Percentiles rank a stretch among this genome's conserved stretches.
phyloP scores from a whole-genome alignment of 73 alveolate species.

The Blepharisma japonicum region DNA sequence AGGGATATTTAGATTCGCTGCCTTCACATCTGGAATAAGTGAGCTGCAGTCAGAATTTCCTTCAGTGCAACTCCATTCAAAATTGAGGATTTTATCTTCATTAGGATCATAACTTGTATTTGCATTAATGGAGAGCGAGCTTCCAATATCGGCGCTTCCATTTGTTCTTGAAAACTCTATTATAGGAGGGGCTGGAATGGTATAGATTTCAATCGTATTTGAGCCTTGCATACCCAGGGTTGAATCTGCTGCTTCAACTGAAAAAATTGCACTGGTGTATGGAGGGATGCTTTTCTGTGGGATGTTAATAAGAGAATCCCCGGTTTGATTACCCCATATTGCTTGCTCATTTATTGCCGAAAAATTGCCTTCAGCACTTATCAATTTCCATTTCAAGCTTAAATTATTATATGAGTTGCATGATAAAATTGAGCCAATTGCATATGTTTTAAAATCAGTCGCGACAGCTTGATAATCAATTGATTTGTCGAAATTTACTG shows the following conservation, averaged over 20 bases:
- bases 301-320: not conserved
- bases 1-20: no score
- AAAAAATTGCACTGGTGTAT: not conserved
- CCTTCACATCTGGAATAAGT: no score
- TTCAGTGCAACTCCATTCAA: not conserved
- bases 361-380: not conserved
- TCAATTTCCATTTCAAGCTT: not conserved
- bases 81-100: not conserved
- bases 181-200: not conserved
- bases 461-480: not conserved
- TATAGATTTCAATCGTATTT: not conserved
- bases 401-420: not conserved
- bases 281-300: not conserved
- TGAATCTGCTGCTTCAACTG: not conserved
- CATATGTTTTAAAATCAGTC: not conserved
- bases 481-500: not conserved
- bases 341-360: not conserved
- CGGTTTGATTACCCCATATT: not conserved
- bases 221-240: not conserved
- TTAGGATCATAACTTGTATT: not conserved
- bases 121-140: not conserved
- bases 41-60: not conserved
- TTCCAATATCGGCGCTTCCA: not conserved
- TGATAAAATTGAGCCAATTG: not conserved
- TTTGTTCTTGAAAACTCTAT: not conserved